These are phyloP conservation scores for Scytalidium sp. DNA, from an alignment of 2,329 filamentous ascomycete species.

Conservation along the genomic window DNA sequence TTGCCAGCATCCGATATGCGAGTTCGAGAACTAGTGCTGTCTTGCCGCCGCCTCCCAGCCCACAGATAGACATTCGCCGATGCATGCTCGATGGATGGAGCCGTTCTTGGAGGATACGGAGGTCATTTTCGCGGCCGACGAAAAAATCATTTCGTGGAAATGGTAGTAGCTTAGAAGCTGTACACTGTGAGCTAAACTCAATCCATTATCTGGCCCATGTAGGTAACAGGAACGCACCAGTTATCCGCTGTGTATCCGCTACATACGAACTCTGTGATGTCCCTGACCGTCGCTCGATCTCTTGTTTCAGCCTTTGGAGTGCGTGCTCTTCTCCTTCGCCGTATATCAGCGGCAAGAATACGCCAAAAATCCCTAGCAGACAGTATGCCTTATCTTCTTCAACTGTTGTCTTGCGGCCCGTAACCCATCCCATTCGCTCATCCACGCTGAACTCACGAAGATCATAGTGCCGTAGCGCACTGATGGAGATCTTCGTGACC, in stretches of 20 bases:
- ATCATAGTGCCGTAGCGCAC: conserved; percentile 1
- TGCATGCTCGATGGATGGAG: not conserved
- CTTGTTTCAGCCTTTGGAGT: conserved; percentile 1
- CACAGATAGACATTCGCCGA: conserved; percentile 19
- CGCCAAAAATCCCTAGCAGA: conserved; percentile 38
- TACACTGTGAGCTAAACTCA: not conserved
- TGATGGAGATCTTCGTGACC: conserved; percentile 11
- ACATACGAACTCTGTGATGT: not conserved
- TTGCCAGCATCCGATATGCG: conserved; percentile 33
- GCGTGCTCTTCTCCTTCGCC: conserved; percentile 25
- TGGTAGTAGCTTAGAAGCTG: conserved; percentile 1
- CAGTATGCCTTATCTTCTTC: conserved; percentile 31
- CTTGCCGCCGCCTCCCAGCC: conserved; percentile 38
- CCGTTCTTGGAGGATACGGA: conserved; percentile 2
- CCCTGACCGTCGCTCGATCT: conserved; percentile 1
- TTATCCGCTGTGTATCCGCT: not conserved
- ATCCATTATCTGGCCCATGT: not conserved
- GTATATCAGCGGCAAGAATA: conserved; percentile 42
- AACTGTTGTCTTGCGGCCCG: not conserved
- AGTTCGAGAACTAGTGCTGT: conserved; percentile 37
- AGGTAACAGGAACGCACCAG: not conserved
- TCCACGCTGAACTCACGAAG: conserved; percentile 9
- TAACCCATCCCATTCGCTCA: conserved; percentile 19
- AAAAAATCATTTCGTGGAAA: conserved; percentile 5
- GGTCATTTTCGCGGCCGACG: conserved; percentile 3